A percentile compares a stretch with the other conserved stretches of the same genome.
Conservation (phyloP, 2,329 filamentous ascomycete genomes). For the Berkeleyomyces rouxiae region DNA sequence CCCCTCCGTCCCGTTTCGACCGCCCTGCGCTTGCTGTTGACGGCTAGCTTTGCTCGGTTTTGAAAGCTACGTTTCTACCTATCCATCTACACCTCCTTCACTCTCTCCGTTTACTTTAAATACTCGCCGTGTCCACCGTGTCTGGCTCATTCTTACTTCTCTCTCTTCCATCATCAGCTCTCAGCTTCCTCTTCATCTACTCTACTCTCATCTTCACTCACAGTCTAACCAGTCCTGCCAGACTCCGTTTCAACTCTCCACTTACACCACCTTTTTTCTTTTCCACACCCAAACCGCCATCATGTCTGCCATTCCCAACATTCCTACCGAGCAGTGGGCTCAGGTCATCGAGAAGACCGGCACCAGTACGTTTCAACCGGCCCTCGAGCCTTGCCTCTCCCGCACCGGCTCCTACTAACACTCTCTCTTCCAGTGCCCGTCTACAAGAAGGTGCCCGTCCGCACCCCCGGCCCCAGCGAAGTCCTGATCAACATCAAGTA, state of each 20-base stretch:
- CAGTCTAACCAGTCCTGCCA: neutral
- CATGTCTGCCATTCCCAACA: constrained; percentile 23
- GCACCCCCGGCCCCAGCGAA: constrained; percentile 69
- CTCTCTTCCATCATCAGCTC: constrained; percentile 5
- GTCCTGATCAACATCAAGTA: constrained; percentile 84
- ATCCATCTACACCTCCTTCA: neutral
- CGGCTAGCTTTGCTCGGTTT: neutral
- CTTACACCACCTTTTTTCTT: neutral
- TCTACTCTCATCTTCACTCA: neutral
- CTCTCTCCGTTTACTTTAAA: constrained; percentile 8
- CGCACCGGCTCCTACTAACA: neutral
- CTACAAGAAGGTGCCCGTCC: constrained; percentile 71
- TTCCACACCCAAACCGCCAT: constrained; percentile 14
- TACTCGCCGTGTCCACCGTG: constrained; percentile 8
- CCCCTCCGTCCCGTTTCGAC: neutral
- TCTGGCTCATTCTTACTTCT: neutral
- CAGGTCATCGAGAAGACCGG: constrained; percentile 75
- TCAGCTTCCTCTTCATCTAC: constrained; percentile 2
- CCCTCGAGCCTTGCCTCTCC: neutral
- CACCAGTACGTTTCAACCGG: constrained; percentile 34
- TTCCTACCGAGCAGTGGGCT: constrained; percentile 80
- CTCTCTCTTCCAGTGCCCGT: constrained; percentile 31
- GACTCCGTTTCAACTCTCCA: neutral
- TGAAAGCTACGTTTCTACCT: neutral
- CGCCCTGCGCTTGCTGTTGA: neutral